Evolutionary conservation across 2,329 filamentous ascomycete genomes (phyloP).

Genomic region (Pezicula radicicola): DNA sequence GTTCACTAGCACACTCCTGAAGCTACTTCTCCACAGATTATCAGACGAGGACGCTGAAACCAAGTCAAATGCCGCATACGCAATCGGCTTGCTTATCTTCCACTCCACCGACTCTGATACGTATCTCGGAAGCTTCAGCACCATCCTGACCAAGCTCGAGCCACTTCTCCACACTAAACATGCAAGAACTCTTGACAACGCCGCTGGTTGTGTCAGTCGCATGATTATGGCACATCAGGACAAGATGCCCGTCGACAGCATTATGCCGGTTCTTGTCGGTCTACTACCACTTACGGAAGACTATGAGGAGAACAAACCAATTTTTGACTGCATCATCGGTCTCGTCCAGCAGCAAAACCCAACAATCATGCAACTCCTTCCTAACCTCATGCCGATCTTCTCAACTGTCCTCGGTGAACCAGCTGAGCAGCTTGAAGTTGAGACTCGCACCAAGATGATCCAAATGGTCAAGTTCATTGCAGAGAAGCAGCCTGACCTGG

Average conservation of each 20-base stretch:
- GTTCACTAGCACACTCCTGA: constrained; percentile 73
- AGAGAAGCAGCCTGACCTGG: constrained; percentile 21
- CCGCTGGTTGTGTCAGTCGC: constrained; percentile 83
- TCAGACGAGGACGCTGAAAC: constrained; percentile 87
- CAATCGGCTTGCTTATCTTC: constrained; percentile 78
- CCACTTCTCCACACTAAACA: constrained; percentile 74
- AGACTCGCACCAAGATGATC: constrained; percentile 64
- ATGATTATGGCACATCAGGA: constrained; percentile 92
- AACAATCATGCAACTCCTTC: constrained; percentile 67
- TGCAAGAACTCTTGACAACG: constrained; percentile 86
- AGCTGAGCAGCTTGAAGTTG: constrained; percentile 71
- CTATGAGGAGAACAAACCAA: constrained; percentile 92
- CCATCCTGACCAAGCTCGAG: constrained; percentile 83
- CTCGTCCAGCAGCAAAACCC: constrained; percentile 65
- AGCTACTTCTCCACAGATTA: constrained; percentile 80
- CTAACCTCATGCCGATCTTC: constrained; percentile 67
- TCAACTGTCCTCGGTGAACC: constrained; percentile 69
- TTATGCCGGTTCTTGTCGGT: constrained; percentile 75
- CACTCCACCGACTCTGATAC: constrained; percentile 71
- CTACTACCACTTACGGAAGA: constrained; percentile 88
- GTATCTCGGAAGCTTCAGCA: constrained; percentile 71
- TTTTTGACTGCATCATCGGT: constrained; percentile 85
- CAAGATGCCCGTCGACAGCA: constrained; percentile 73
- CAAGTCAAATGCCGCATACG: constrained; percentile 94
- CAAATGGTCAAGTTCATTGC: constrained; percentile 51